Conservation (phyloP, 2,329 filamentous ascomycete species). For the Diaporthe citriasiana region DNA sequence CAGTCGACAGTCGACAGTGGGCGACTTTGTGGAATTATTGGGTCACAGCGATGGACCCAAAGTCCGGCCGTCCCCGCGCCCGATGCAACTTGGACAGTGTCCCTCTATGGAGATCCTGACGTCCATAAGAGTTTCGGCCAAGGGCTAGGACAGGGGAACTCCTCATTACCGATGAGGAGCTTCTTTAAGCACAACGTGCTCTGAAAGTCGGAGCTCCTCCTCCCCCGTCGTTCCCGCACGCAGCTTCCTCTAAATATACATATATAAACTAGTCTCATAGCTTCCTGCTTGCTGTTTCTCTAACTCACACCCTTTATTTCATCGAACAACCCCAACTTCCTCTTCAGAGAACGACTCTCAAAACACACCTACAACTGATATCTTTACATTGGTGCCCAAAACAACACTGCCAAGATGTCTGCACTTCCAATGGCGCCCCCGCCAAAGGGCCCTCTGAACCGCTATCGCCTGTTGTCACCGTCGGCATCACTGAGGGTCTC, state of each 20-base stretch:
- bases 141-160: background rate
- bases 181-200: background rate
- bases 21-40: background rate
- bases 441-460: conserved; percentile 72
- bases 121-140: background rate
- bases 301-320: background rate
- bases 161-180: background rate
- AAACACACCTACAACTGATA: background rate
- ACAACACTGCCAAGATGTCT: conserved; percentile 47
- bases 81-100: background rate
- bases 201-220: conserved; percentile 2
- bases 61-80: background rate
- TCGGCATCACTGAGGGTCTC: conserved; percentile 76
- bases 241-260: background rate
- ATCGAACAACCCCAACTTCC: background rate
- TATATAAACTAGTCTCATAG: background rate
- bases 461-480: conserved; percentile 76
- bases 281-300: background rate
- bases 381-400: background rate
- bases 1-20: background rate
- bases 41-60: background rate
- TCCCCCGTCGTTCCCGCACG: background rate
- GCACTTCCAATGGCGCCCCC: conserved; percentile 58
- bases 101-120: background rate
- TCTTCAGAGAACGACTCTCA: background rate